phyloP scores from a whole-genome alignment of 805 yeast genomes.

The Candida germanica region DNA sequence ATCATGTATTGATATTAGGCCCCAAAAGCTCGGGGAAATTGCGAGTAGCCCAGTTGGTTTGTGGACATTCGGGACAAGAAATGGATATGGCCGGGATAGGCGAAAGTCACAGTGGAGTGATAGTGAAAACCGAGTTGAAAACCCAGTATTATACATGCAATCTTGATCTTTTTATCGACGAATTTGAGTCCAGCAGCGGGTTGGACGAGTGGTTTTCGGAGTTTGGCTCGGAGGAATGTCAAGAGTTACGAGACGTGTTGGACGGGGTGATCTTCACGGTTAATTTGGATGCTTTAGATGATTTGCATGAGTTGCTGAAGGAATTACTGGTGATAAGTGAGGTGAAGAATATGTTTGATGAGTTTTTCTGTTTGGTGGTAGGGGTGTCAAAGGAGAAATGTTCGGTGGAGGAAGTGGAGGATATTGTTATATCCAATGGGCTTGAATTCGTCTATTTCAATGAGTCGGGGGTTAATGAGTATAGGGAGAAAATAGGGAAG shows the following conservation, averaged over 20 bases:
- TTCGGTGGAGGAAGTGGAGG: slow-evolving; percentile 32
- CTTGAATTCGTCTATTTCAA: slow-evolving; percentile 40
- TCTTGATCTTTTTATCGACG: slow-evolving; percentile 35
- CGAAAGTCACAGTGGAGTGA: slow-evolving; percentile 31
- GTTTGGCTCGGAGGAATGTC: slow-evolving; percentile 32
- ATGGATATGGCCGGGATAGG: slow-evolving; percentile 30
- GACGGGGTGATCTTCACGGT: slow-evolving; percentile 47
- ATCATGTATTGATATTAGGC: slow-evolving; percentile 46
- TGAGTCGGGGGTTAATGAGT: slow-evolving; percentile 38
- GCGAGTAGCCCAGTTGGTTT: slow-evolving; percentile 24
- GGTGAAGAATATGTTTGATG: too few species aligned
- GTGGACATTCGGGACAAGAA: too few species aligned
- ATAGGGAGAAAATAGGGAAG: slow-evolving; percentile 39
- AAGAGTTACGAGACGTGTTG: slow-evolving; percentile 43
- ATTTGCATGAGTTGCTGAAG: too few species aligned
- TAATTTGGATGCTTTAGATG: slow-evolving; percentile 22
- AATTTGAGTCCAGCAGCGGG: slow-evolving; percentile 19
- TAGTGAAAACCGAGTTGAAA: slow-evolving; percentile 20
- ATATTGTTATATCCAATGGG: slow-evolving; percentile 33
- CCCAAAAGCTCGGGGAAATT: slow-evolving; percentile 41
- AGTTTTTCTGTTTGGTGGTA: slow-evolving; percentile 25
- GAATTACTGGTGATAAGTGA: too few species aligned
- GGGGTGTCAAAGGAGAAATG: slow-evolving; percentile 17
- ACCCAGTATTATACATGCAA: slow-evolving; percentile 33
- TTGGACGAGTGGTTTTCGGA: slow-evolving; percentile 35